Base-by-base conservation (phyloP, 352 stramenopile genomes). In the Phytopythium vexans region DNA sequence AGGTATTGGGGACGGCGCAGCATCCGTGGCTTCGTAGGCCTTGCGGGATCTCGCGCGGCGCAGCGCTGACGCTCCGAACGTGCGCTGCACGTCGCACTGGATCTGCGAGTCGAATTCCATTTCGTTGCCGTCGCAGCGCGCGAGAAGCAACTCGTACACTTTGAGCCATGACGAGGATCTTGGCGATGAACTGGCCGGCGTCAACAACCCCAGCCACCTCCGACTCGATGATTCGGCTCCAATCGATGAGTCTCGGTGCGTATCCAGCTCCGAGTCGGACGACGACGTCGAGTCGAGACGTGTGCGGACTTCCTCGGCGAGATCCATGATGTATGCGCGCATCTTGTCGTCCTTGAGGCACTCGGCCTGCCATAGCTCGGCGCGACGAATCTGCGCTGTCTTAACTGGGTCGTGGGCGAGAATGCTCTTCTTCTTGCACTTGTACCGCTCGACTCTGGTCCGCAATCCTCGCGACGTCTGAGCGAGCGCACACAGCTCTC, bases 41-140 rank as follows among this genome's bases (percentile, higher is more conserved):
- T 52, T 52, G 12, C n/a, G 32, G 33, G 54, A 59, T 68, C 53
- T 49, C 60, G 43, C 52, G 61, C 32, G 72, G 4, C 78, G 74
- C 34, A 83, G 49, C 3, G 74, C 72, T 37, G 82, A 86, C 21
- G 78, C 60, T 2, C 82, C 82, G 52, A 89, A 92, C 32, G 78
- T 89, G 6, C 82, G 68, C 38, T 72, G 59, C n/a, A 89, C 77
- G 50, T 92, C 82, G 14, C 72, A 56, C 16, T 67, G 60, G 46
- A 92, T 92, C 64, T 89, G 82, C 52, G 81, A 66, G 33, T 92
- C 82, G 39, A 77, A 66, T n/a, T 61, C 52, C 10, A 60, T 55
- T 10, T 47, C 44, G 33, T 49, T 45, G 0, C 60, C 56, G 15
- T 75, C 65, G 41, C 78, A 89, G 5, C 67, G 69, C 1, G 59